Evolutionary conservation across 805 yeast genomes (phyloP).

Genomic region (Jamesozyma lodderae): DNA sequence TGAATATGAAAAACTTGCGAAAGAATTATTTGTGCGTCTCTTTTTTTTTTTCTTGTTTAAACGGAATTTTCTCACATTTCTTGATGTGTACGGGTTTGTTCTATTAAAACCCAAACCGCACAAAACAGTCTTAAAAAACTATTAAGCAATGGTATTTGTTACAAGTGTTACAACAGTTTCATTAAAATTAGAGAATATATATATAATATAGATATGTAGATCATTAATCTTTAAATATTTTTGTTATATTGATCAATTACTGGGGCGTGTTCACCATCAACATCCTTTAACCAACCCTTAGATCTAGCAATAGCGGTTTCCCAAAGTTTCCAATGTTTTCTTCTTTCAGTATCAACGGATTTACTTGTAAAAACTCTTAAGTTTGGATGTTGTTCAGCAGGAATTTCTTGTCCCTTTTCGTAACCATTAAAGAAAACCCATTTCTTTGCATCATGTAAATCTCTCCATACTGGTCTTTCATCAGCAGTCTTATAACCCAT

Average conservation of each 20-base stretch:
- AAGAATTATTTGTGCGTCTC: too few relatives aligned
- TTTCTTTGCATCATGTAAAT: conserved; percentile 70
- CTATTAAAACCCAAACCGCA: too few relatives aligned
- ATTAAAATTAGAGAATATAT: neutral
- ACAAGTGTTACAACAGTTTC: neutral
- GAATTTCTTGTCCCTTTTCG: conserved; percentile 13
- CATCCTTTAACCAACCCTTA: conserved; percentile 57
- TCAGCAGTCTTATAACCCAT: conserved; percentile 41
- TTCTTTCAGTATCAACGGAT: conserved; percentile 46
- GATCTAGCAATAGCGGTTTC: conserved; percentile 76
- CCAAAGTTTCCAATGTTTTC: conserved; percentile 73
- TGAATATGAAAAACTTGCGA: too few relatives aligned
- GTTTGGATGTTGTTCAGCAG: conserved; percentile 15
- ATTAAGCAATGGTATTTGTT: too few relatives aligned
- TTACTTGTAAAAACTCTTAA: conserved; percentile 32
- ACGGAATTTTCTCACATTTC: too few relatives aligned
- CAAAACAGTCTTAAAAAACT: too few relatives aligned
- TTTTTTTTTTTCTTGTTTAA: too few relatives aligned
- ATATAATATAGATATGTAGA: neutral
- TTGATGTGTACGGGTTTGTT: too few relatives aligned
- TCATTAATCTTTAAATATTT: neutral
- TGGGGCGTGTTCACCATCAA: conserved; percentile 6
- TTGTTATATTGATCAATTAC: neutral
- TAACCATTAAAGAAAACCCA: conserved; percentile 90
- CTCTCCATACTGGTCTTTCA: conserved; percentile 61